A percentile compares a stretch with the other conserved stretches of the same genome.
Evolutionary conservation across 2,329 filamentous ascomycete genomes (phyloP).

Genomic region (Pseudopyrenochaeta lycopersici): DNA sequence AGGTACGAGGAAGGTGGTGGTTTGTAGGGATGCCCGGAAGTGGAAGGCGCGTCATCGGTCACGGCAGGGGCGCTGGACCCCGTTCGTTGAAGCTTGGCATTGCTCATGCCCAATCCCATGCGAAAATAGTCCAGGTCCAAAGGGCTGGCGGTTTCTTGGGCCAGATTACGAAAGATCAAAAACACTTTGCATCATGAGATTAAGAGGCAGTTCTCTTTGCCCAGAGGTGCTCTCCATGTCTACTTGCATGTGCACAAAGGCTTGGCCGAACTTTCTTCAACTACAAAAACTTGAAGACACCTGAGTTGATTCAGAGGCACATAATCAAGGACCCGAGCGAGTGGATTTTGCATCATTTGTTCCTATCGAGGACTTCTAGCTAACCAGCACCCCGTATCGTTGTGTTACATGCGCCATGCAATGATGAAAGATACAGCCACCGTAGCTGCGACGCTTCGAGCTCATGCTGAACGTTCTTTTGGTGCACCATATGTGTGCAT

Average conservation of each 20-base stretch:
- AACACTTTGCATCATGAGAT: too few relatives aligned
- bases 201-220: too few relatives aligned
- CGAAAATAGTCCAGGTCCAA: too few relatives aligned
- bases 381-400: slow-evolving; percentile 1
- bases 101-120: neutral
- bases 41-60: slow-evolving; percentile 19
- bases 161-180: too few relatives aligned
- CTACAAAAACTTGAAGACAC: too few relatives aligned
- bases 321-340: neutral
- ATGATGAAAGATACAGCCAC: neutral
- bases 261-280: too few relatives aligned
- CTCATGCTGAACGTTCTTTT: slow-evolving; percentile 26
- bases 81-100: neutral
- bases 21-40: slow-evolving; percentile 5
- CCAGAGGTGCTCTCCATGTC: too few relatives aligned
- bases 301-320: neutral
- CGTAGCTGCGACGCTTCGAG: slow-evolving; percentile 8
- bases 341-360: neutral
- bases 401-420: slow-evolving; percentile 3
- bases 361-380: slow-evolving; percentile 6
- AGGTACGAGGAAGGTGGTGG: slow-evolving; percentile 4
- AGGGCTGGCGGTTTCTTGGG: too few relatives aligned
- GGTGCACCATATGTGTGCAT: slow-evolving; percentile 20
- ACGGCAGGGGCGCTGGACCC: neutral
- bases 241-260: too few relatives aligned